These are phyloP conservation scores for Elsinoe fawcettii DNA, from an alignment of 2,329 filamentous ascomycete genomes.

Conservation along the genomic window DNA sequence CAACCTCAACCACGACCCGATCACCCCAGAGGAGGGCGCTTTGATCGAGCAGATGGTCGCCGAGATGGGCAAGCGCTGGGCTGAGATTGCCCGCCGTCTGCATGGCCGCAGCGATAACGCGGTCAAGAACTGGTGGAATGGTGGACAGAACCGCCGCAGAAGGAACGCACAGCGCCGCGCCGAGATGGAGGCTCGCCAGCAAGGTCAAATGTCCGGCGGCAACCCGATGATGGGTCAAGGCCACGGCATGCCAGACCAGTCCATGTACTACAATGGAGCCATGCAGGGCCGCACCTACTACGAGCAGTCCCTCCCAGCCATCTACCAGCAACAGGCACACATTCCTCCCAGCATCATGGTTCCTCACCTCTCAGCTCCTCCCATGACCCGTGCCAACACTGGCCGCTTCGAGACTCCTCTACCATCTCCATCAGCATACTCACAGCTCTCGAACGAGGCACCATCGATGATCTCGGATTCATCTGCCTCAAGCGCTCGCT, in stretches of 20 bases:
- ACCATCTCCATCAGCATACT: conserved; percentile 55
- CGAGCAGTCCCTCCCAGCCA: conserved; percentile 19
- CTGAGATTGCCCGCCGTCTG: conserved; percentile 77
- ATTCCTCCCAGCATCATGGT: conserved; percentile 28
- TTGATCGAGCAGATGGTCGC: conserved; percentile 70
- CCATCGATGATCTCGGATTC: conserved; percentile 65
- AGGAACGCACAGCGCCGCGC: conserved; percentile 31
- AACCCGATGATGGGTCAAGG: conserved; percentile 22
- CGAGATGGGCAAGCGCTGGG: conserved; percentile 81
- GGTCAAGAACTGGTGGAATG: conserved; percentile 98
- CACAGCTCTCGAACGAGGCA: conserved; percentile 56
- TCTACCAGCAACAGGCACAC: conserved; percentile 20
- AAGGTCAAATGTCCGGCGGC: conserved; percentile 20
- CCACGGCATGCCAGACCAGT: conserved; percentile 21
- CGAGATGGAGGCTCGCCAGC: conserved; percentile 26
- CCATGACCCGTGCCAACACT: conserved; percentile 21
- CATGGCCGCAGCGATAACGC: conserved; percentile 86
- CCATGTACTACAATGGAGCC: conserved; percentile 19
- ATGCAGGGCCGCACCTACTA: conserved; percentile 19
- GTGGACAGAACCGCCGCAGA: conserved; percentile 72
- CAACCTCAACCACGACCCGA: conserved; percentile 68
- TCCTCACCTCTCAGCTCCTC: conserved; percentile 25
- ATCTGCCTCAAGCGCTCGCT: conserved; percentile 39
- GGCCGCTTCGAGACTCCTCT: conserved; percentile 47
- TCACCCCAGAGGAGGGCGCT: conserved; percentile 66